A percentile compares a stretch with the other conserved stretches of the same genome.
phyloP scores from a whole-genome alignment of 352 stramenopile species.

The Phytophthora constricta region DNA sequence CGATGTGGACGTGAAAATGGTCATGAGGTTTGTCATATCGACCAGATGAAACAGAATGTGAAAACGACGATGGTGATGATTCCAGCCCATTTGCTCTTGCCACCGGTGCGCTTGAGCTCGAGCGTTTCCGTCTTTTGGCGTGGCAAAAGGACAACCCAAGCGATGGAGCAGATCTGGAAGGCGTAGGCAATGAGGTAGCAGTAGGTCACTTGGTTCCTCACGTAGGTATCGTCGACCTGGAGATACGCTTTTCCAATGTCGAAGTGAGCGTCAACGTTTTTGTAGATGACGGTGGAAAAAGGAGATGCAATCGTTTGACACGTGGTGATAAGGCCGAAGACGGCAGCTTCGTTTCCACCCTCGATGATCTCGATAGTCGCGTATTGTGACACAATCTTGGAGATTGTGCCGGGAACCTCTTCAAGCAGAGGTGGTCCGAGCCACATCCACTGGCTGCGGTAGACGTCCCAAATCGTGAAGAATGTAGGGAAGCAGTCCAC shows the following conservation, averaged over 20 bases:
- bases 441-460: slow-evolving; percentile 64
- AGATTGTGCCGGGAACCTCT: slow-evolving; percentile 43
- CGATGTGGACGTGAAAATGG: slow-evolving; percentile 43
- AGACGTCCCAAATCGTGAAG: slow-evolving; percentile 60
- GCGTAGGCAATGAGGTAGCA: slow-evolving; percentile 49
- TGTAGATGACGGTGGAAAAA: slow-evolving; percentile 53
- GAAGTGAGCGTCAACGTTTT: slow-evolving; percentile 60
- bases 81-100: slow-evolving; percentile 43
- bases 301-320: slow-evolving; percentile 47
- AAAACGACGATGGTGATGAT: slow-evolving; percentile 47
- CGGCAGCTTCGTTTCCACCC: slow-evolving; percentile 50
- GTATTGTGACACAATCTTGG: slow-evolving; percentile 53
- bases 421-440: slow-evolving; percentile 51
- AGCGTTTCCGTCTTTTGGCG: slow-evolving; percentile 48
- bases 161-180: slow-evolving; percentile 47
- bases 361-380: slow-evolving; percentile 57
- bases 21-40: slow-evolving; percentile 63
- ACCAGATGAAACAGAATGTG: slow-evolving; percentile 52
- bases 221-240: slow-evolving; percentile 34
- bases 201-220: slow-evolving; percentile 44
- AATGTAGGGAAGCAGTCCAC: slow-evolving; percentile 51
- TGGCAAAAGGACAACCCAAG: slow-evolving; percentile 46
- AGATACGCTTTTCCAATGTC: slow-evolving; percentile 38
- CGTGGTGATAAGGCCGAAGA: slow-evolving; percentile 56
- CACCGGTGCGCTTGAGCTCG: slow-evolving; percentile 47